Percentiles rank a stretch among this genome's conserved stretches.
Evolutionary conservation across 768 basidiomycete genomes (phyloP).

Genomic region (Pulveroboletus sp.): DNA sequence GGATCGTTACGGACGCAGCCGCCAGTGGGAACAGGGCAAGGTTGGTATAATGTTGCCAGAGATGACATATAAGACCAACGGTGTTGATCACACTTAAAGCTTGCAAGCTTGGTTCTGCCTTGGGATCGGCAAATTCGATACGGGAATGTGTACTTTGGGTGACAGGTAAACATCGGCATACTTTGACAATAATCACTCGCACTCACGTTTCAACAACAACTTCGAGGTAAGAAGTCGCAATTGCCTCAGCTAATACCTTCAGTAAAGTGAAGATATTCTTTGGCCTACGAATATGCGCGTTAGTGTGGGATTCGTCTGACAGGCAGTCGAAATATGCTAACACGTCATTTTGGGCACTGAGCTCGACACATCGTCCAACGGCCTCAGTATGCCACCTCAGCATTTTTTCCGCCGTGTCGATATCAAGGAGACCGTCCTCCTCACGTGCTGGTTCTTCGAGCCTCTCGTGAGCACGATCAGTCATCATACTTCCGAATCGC

Average conservation of each 20-base stretch:
- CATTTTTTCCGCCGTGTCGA: slow-evolving; percentile 84
- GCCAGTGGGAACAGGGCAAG: slow-evolving; percentile 87
- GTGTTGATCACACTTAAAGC: slow-evolving; percentile 58
- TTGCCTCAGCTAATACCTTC: slow-evolving; percentile 79
- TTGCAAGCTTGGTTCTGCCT: slow-evolving; percentile 75
- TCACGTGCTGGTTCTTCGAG: slow-evolving; percentile 70
- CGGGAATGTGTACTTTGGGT: slow-evolving; percentile 58
- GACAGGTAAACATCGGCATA: slow-evolving; percentile 1
- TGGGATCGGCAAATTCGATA: slow-evolving; percentile 69
- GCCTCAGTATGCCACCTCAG: slow-evolving; percentile 98
- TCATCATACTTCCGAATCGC: slow-evolving; percentile 80
- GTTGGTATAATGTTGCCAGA: slow-evolving; percentile 96
- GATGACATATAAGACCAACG: slow-evolving; percentile 85
- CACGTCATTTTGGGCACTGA: slow-evolving; percentile 81
- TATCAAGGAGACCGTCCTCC: slow-evolving; percentile 74
- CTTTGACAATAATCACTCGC: not conserved
- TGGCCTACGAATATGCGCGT: slow-evolving; percentile 46
- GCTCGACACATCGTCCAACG: slow-evolving; percentile 88
- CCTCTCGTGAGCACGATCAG: slow-evolving; percentile 47
- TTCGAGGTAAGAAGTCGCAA: slow-evolving; percentile 81
- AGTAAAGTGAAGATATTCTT: slow-evolving; percentile 85
- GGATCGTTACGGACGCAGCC: slow-evolving; percentile 75
- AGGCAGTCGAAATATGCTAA: slow-evolving; percentile 37
- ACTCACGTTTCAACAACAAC: slow-evolving; percentile 88
- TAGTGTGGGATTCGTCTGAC: not conserved